Evolutionary conservation across 1,284 basidiomycete genomes (phyloP), one percentile per base, ranked within the genome.

Genomic region (Malassezia brasiliensis): DNA sequence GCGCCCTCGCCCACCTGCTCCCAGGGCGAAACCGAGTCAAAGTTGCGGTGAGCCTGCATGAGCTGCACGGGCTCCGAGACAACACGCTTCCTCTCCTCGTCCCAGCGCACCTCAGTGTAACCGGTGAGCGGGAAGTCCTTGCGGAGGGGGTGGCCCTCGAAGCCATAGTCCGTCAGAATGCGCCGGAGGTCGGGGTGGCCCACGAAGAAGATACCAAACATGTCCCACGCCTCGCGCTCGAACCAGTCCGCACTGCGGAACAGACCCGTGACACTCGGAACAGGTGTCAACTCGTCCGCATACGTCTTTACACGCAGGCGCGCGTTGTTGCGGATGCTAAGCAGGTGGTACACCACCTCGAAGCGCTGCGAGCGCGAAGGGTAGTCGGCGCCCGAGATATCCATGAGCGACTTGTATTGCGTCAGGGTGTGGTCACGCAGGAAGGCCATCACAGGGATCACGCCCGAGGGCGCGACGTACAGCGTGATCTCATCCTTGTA

Each of bases 121-220:
- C 93, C 93, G 4, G 90, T 94, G 63, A 98, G 77, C 17, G 91
- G 93, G 82, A 96, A 98, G 76, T 98, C 93, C 77, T 99, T 99
- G 64, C 94, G 83, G 57, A 99, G 77, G 12, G 93, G 93, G 76
- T 99, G 90, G 25, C 94, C 94, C 77, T 98, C 94, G 75, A 98
- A 98, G 85, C 88, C 93, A 76, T 99, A 99, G 77, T 99, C 94
- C 47, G 94, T 99, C 68, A 99, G 80, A 76, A 99, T 93, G 57
- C 94, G 85, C 63, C 93, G 58, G 85, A 99, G 81, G 77, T 99
- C 94, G 14, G 93, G 94, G 78, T 99, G 94, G 47, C 85, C 86
- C 57, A 84, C 82, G 80, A 98, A 99, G 81, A 93, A 96, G 55
- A 99, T 88, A 53, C 94, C 94, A 75, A 81, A 99, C 79, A 99